Base-by-base conservation (phyloP, 768 basidiomycete genomes). In the Rhodotorula graminis region DNA sequence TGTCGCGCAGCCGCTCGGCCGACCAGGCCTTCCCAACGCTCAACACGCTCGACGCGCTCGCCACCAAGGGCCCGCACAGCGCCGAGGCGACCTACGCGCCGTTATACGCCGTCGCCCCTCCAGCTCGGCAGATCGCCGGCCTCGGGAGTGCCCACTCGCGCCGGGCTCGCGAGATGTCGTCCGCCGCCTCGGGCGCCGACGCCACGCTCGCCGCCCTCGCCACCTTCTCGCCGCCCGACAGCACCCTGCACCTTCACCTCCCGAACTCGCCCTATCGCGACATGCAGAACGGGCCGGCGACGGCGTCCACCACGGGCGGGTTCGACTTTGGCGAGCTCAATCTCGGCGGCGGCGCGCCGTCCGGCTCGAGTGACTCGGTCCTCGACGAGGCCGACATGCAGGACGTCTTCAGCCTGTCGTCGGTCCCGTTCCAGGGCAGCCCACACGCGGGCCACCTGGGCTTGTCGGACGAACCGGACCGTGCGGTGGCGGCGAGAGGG, bases 1-100 rank as follows among this genome's bases (percentile, higher is more conserved):
- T 29, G 15, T 56, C 62, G 9, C 70, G 70, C 31, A 55, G 52
- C 27, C 61, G 61, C 40, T 67, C 65, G 7, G 58, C 58, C 15
- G 70, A 71, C 56, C 31, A 46, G 23, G 56, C 44, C 7, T 53
- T 67, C 16, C 60, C 56, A 33, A 57, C 56, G 25, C 8, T 57
- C 18, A 16, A 12, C 31, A 25, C 33, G 3, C 31, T 57, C 33
- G 31, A 5, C 18, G 31, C 18, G 8, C 21, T 29, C 9, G 15
- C 19, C 10, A 29, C 31, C 18, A 4, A 37, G 33, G 21, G 21
- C 33, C 9, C 33, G 31, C 31, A 33, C 16, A 23, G 23, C 31
- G 31, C 31, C 40, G 40, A 60, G 27, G 18, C 44, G 16, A 21
- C 21, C 18, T 61, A 44, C 44, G 10, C n/a, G 18, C 42, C 21